Base-by-base conservation (phyloP, 495 filamentous ascomycete species). In the Talaromyces ruber region DNA sequence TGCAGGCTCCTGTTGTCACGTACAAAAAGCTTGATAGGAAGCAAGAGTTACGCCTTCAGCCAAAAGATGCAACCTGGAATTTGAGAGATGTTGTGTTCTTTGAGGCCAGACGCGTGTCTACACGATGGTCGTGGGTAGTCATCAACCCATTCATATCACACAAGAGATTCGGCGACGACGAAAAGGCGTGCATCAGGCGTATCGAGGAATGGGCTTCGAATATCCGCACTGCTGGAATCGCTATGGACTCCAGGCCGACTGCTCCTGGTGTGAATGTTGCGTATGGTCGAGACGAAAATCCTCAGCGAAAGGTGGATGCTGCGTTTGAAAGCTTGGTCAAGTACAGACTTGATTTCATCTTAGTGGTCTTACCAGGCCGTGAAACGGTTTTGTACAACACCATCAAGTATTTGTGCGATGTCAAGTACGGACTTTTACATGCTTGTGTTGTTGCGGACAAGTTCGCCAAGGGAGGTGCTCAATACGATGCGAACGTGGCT, bases 401-500 rank as follows among this genome's bases (percentile, higher is more conserved):
- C 18, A 72, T 93, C 66, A 94, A 94, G 71, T 78, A 67, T 51
- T 61, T 80, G 3, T 84, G 79, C 1, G 90, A 94, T 65, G 64
- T 83, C 8, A 70, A 76, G 8, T 72, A 67, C 51, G 88, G 89
- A 1, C 68, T 89, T 54, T 76, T 83, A 22, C 89, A 81, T 0
- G 81, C 89, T 37, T 88, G 85, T 61, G 73, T 82, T 16, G 70
- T 84, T 0, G 71, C 60, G 0, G 32, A 57, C 2, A 67, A 67
- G 52, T 70, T 47, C 80, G 45, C 0, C 28, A 28, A 66, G 7
- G 21, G 21, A 0, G 18, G 11, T 4, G 29, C 71, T n/a, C 79
- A 83, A 29, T 90, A 88, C 64, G 79, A 82, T 34, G 86, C 86
- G 63, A 94, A 93, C 63, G 76, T 92, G 3, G 86, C 76, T 1